Evolutionary conservation across 2,329 filamentous ascomycete genomes (phyloP).

Genomic region (Diaporthe citrichinensis): DNA sequence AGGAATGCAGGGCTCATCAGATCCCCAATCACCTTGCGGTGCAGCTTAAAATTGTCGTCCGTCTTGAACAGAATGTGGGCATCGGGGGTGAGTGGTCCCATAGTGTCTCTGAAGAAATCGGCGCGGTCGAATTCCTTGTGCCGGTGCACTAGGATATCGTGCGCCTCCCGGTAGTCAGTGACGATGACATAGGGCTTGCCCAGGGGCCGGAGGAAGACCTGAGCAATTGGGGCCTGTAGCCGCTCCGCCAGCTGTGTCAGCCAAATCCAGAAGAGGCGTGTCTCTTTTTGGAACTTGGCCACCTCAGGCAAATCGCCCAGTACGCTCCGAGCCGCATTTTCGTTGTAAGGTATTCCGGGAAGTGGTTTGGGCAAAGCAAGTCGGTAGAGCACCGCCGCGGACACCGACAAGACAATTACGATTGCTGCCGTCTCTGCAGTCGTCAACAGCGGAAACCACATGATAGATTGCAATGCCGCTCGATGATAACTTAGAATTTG

Average conservation of each 20-base stretch:
- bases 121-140: slow-evolving; percentile 26
- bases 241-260: slow-evolving; percentile 26
- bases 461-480: not conserved
- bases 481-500: not conserved
- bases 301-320: slow-evolving; percentile 46
- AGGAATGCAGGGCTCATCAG: slow-evolving; percentile 27
- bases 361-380: slow-evolving; percentile 47
- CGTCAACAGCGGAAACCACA: not conserved
- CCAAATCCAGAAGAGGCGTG: slow-evolving; percentile 40
- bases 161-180: slow-evolving; percentile 21
- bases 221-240: slow-evolving; percentile 48
- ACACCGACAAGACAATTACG: not conserved
- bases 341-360: slow-evolving; percentile 49
- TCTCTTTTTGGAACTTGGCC: slow-evolving; percentile 32
- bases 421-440: not conserved
- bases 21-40: slow-evolving; percentile 15
- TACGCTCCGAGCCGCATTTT: slow-evolving; percentile 41
- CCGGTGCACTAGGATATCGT: slow-evolving; percentile 25
- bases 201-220: slow-evolving; percentile 53
- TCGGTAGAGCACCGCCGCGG: slow-evolving; percentile 15
- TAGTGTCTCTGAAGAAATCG: slow-evolving; percentile 26
- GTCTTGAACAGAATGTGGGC: slow-evolving; percentile 25
- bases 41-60: slow-evolving; percentile 41
- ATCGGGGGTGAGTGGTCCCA: slow-evolving; percentile 20
- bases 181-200: slow-evolving; percentile 18